Evolutionary conservation across 148 eudicot species (phyloP), one percentile per base, ranked within the genome.

Genomic region (Pharnaceum exiguum): DNA sequence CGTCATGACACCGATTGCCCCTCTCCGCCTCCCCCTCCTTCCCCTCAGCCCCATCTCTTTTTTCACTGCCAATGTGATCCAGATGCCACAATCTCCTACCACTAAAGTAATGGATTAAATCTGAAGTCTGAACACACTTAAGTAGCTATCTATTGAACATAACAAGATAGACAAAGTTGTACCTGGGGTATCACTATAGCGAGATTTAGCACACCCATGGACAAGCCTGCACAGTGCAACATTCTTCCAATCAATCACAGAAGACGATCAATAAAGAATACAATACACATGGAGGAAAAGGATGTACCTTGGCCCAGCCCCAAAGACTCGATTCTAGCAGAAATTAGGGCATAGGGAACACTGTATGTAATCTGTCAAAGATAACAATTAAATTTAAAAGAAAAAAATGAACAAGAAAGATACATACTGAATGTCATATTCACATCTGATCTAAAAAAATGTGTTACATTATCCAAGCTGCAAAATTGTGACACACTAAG

Each of bases 331-430:
- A 71, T 71, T 30, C 70, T 71, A 30, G 96, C 67, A 22, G 99
- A 79, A 59, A 93, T 65, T 76, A 93, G 65, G 38, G 99, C 99
- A 77, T 93, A 93, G 4, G 99, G 99, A 18, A 93, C 86, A 70
- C 99, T 93, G 45, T 88, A 93, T 51, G 99, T 93, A 62, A 93
- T 79, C 99, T 93, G 85, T 76, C n/a, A n/a, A n/a, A n/a, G n/a
- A n/a, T n/a, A n/a, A n/a, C n/a, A n/a, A n/a, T n/a, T n/a, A n/a
- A 93, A 61, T 60, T 40, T 35, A 45, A 59, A 57, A n/a, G 38
- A 5, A 38, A 25, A 62, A 17, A 42, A 7, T 22, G 10, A 55
- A 31, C 8, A 30, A 40, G 33, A n/a, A n/a, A n/a, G n/a, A n/a
- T n/a, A n/a, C n/a, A 27, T 43, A 42, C 49, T 38, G 23, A 31